Conservation (phyloP, 2,329 filamentous ascomycete species). For the Bipolaris gigantea region DNA sequence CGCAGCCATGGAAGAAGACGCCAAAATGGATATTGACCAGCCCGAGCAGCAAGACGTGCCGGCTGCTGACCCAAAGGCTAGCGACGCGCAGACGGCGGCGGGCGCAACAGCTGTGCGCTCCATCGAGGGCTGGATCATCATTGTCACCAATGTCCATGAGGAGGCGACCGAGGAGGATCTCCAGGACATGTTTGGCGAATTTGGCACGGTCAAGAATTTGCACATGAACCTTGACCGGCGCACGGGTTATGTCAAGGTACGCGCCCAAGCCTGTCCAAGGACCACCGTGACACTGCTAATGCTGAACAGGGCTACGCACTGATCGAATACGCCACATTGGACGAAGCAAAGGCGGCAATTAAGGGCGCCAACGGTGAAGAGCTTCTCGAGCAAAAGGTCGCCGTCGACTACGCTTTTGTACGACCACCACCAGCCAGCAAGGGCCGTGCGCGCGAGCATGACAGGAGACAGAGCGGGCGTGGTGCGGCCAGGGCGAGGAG, state of each 20-base stretch:
- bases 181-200: conserved; percentile 80
- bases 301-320: conserved; percentile 72
- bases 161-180: conserved; percentile 83
- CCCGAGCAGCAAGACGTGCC: conserved; percentile 41
- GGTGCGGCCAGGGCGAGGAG: conserved; percentile 46
- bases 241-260: conserved; percentile 84
- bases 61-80: conserved; percentile 54
- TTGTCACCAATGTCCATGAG: conserved; percentile 85
- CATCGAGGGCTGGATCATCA: conserved; percentile 87
- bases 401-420: conserved; percentile 84
- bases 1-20: conserved; percentile 50
- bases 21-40: conserved; percentile 51
- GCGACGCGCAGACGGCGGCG: conserved; percentile 70
- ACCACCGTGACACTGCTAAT: conserved; percentile 6
- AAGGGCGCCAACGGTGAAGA: conserved; percentile 76
- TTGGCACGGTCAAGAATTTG: conserved; percentile 83
- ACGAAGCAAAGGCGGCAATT: conserved; percentile 80
- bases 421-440: conserved; percentile 67
- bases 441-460: conserved; percentile 41
- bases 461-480: conserved; percentile 36
- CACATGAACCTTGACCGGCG: conserved; percentile 81
- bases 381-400: conserved; percentile 77
- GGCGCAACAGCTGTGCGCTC: conserved; percentile 81
- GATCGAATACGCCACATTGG: conserved; percentile 79
- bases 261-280: neutral